A percentile compares a stretch with the other conserved stretches of the same genome.
Evolutionary conservation across 306 rosid species (phyloP).

Genomic region (Luffa acutangula): DNA sequence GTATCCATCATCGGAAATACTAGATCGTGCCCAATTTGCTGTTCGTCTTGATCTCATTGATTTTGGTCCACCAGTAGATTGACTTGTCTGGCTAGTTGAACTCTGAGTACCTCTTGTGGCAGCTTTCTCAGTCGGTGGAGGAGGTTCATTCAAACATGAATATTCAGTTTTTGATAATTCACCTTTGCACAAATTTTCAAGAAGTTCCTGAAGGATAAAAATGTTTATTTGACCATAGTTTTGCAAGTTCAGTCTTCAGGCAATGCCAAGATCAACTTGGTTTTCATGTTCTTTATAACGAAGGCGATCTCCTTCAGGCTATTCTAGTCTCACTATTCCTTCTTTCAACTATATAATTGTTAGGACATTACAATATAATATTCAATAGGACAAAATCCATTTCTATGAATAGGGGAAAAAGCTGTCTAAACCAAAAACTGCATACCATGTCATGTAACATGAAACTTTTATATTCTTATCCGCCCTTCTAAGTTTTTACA

Average conservation of each 20-base stretch:
- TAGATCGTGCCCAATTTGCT: constrained; percentile 69
- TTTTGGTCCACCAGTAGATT: constrained; percentile 43
- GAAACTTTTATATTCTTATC: neutral
- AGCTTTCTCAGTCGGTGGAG: constrained; percentile 8
- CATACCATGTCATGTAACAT: neutral
- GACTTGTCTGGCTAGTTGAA: constrained; percentile 20
- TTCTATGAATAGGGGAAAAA: too few relatives aligned
- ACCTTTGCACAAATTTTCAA: constrained; percentile 60
- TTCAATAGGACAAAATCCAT: too few relatives aligned
- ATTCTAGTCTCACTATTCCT: neutral
- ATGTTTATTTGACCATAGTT: neutral
- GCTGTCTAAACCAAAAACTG: neutral
- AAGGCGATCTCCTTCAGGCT: neutral
- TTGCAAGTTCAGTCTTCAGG: neutral
- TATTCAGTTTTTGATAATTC: constrained; percentile 56
- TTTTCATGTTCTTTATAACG: neutral
- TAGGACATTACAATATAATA: neutral
- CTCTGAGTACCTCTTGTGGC: constrained; percentile 19
- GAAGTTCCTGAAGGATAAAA: constrained; percentile 49
- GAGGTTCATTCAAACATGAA: constrained; percentile 56
- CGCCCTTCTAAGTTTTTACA: too few relatives aligned
- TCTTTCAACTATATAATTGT: neutral
- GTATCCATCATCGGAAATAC: constrained; percentile 69
- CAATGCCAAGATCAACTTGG: neutral
- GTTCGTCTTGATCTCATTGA: constrained; percentile 82